Conservation (phyloP, 2,329 filamentous ascomycete species). For the Penicillium sp. region DNA sequence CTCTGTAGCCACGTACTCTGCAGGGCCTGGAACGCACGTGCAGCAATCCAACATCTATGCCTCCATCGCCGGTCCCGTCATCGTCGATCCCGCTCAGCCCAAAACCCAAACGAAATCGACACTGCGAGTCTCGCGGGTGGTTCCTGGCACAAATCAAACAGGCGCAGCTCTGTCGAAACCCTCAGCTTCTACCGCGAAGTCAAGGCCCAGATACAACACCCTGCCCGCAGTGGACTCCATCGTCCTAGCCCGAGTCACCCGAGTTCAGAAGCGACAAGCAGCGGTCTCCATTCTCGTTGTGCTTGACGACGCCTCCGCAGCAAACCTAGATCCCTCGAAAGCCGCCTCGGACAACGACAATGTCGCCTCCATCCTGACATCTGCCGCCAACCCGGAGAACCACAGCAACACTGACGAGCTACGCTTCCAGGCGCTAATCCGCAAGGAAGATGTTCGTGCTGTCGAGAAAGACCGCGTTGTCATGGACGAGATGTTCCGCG, state of each 20-base stretch:
- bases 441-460: conserved; percentile 85
- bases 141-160: conserved; percentile 5
- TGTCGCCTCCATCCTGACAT: conserved; percentile 37
- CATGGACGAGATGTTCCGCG: conserved; percentile 85
- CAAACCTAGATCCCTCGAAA: conserved; percentile 21
- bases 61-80: conserved; percentile 74
- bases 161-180: not conserved
- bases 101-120: conserved; percentile 37
- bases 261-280: conserved; percentile 81
- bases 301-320: conserved; percentile 48
- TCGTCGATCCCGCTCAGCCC: conserved; percentile 48
- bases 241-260: conserved; percentile 81
- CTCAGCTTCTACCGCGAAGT: conserved; percentile 9
- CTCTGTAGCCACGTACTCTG: conserved; percentile 61
- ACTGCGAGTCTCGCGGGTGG: conserved; percentile 36
- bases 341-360: conserved; percentile 37
- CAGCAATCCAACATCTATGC: conserved; percentile 72
- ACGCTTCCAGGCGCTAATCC: conserved; percentile 76
- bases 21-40: conserved; percentile 83
- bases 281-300: conserved; percentile 84
- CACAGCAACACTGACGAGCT: conserved; percentile 59
- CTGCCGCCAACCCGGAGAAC: conserved; percentile 41
- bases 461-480: conserved; percentile 95
- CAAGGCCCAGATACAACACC: conserved; percentile 61
- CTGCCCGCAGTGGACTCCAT: conserved; percentile 77